Percentiles rank a stretch among this genome's conserved stretches.
Evolutionary conservation across 768 basidiomycete genomes (phyloP).

Genomic region (Lactarius trivialis): DNA sequence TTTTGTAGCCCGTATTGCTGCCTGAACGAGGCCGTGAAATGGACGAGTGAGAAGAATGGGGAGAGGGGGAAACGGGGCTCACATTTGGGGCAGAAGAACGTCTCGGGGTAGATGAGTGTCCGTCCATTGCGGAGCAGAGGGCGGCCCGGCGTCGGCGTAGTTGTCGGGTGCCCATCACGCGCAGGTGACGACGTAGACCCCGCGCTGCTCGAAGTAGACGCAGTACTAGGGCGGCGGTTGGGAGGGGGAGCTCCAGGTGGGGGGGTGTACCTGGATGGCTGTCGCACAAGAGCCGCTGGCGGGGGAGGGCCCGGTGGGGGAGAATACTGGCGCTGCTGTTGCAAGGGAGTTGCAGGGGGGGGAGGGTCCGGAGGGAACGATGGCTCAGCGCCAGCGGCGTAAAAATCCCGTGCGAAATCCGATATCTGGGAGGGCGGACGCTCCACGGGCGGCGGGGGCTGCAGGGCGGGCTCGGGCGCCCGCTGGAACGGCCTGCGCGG

Average conservation of each 20-base stretch:
- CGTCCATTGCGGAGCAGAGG: conserved; percentile 56
- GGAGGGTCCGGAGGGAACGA: conserved; percentile 26
- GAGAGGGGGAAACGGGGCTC: conserved; percentile 14
- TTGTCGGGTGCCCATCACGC: conserved; percentile 60
- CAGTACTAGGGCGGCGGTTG: conserved; percentile 14
- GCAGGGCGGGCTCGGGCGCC: too few species aligned
- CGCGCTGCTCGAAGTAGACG: conserved; percentile 8
- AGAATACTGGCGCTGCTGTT: conserved; percentile 25
- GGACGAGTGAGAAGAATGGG: neutral
- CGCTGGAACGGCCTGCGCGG: conserved; percentile 60
- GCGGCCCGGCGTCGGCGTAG: conserved; percentile 55
- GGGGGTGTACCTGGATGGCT: conserved; percentile 28
- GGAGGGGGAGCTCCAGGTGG: conserved; percentile 28
- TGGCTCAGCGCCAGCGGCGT: conserved; percentile 14
- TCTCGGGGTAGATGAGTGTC: conserved; percentile 63
- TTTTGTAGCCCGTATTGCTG: conserved; percentile 68
- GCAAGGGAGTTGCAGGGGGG: conserved; percentile 8
- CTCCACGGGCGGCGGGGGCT: neutral
- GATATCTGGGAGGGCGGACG: neutral
- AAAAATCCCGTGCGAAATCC: too few species aligned
- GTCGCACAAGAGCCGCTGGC: neutral
- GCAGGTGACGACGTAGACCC: conserved; percentile 20
- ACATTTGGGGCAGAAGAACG: conserved; percentile 65
- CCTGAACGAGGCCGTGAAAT: conserved; percentile 37
- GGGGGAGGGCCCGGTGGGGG: conserved; percentile 30